Conservation (phyloP, 306 rosid genomes). For the Amphicarpaea edgeworthii region DNA sequence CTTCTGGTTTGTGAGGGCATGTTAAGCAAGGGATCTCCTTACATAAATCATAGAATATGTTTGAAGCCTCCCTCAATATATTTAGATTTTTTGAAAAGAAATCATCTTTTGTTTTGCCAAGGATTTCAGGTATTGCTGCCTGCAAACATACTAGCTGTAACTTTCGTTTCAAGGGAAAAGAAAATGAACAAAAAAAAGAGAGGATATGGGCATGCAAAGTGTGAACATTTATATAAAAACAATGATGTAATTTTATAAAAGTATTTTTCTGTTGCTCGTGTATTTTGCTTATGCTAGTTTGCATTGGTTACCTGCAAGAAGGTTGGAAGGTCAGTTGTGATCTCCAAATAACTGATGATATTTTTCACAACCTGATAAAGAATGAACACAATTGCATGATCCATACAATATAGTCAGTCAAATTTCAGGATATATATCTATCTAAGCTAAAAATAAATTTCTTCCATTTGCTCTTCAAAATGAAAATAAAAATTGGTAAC, state of each 20-base stretch:
- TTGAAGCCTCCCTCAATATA: conserved; percentile 57
- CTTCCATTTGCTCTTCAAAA: not conserved
- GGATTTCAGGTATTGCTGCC: conserved; percentile 72
- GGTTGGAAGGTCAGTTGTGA: conserved; percentile 64
- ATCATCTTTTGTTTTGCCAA: conserved; percentile 53
- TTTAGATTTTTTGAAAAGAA: conserved; percentile 51
- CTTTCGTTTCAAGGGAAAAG: conserved; percentile 8
- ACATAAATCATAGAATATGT: conserved; percentile 52
- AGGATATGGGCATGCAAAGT: not conserved
- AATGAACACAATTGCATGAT: conserved; percentile 4
- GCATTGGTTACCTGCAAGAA: conserved; percentile 62
- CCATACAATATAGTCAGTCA: conserved; percentile 1
- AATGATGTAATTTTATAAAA: not conserved
- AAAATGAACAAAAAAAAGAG: not conserved
- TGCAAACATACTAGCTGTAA: conserved; percentile 33
- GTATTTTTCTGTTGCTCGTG: not conserved
- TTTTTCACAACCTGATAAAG: conserved; percentile 53
- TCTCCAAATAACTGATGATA: conserved; percentile 56
- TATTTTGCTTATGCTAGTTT: conserved; percentile 3
- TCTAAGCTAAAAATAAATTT: not conserved
- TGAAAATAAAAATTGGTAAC: not conserved
- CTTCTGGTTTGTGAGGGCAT: conserved; percentile 77
- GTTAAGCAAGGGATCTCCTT: conserved; percentile 67
- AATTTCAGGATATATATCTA: not conserved
- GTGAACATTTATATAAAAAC: not conserved